Percentiles rank a stretch among this genome's conserved stretches.
These are phyloP conservation scores for Clitocybe nebularis DNA, from an alignment of 1,284 basidiomycete species.

Conservation along the genomic window DNA sequence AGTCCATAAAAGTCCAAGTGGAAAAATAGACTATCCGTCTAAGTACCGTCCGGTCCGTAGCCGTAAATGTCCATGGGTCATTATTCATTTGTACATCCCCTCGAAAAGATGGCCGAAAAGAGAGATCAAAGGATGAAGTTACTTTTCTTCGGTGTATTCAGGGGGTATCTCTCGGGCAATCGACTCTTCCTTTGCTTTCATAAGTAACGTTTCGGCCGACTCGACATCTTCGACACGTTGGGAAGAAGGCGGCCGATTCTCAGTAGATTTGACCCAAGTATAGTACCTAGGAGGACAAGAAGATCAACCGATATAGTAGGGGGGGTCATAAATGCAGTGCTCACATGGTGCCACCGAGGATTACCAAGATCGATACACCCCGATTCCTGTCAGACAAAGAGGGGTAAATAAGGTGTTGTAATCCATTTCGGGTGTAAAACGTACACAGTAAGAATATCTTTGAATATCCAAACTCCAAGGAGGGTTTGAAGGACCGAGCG, in stretches of 20 bases:
- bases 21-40: no score
- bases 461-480: conserved; percentile 64
- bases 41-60: no score
- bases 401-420: conserved; percentile 5
- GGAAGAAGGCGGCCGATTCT: conserved; percentile 37
- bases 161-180: conserved; percentile 3
- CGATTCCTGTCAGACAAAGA: conserved; percentile 45
- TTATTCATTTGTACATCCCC: no score
- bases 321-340: conserved; percentile 16
- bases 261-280: conserved; percentile 69
- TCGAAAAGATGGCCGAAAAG: no score
- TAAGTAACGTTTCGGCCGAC: conserved; percentile 19
- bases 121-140: no score
- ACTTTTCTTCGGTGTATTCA: conserved; percentile 19
- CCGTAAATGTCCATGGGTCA: no score
- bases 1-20: no score
- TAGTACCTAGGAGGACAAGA: conserved; percentile 43
- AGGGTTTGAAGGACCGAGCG: conserved; percentile 72
- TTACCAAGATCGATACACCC: conserved; percentile 54
- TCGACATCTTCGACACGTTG: conserved; percentile 39
- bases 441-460: conserved; percentile 62
- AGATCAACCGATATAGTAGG: conserved; percentile 6
- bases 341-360: conserved; percentile 60
- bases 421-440: conserved; percentile 20
- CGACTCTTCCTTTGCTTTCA: conserved; percentile 3